A percentile compares a stretch with the other conserved stretches of the same genome.
These are phyloP conservation scores for Pyrenophora teres DNA, from an alignment of 2,329 filamentous ascomycete genomes.

Conservation along the genomic window DNA sequence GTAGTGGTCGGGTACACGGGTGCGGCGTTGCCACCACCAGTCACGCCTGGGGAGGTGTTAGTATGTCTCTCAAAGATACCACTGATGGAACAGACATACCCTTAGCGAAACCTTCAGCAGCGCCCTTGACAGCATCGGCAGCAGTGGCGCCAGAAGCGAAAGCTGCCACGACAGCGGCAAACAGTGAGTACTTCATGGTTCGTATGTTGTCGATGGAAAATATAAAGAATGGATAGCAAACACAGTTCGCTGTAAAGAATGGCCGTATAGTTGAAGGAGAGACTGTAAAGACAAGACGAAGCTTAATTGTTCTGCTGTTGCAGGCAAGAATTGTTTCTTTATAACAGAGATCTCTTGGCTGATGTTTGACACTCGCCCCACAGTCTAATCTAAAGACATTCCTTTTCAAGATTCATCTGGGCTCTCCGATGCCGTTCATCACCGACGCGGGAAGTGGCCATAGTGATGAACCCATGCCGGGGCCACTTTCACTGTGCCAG, in stretches of 20 bases:
- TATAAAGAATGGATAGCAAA: constrained; percentile 29
- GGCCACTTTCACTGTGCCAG: neutral
- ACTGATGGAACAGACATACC: constrained; percentile 7
- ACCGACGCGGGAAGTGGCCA: constrained; percentile 1
- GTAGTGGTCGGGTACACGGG: constrained; percentile 31
- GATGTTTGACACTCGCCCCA: constrained; percentile 12
- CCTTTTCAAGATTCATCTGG: neutral
- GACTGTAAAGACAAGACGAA: constrained; percentile 19
- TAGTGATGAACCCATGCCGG: neutral
- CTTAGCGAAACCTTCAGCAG: constrained; percentile 36
- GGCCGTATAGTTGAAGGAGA: neutral
- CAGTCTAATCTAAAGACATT: constrained; percentile 14
- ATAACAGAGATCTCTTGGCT: constrained; percentile 15
- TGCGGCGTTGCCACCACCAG: constrained; percentile 28
- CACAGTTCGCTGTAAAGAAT: constrained; percentile 23
- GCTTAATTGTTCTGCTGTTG: neutral
- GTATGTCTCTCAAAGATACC: neutral
- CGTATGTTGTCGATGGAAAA: constrained; percentile 1
- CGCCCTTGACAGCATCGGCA: constrained; percentile 31
- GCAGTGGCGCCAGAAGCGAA: constrained; percentile 25
- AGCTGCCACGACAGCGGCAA: constrained; percentile 22
- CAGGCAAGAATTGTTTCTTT: constrained; percentile 10
- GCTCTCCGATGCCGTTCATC: constrained; percentile 1
- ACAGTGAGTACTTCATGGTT: constrained; percentile 28
- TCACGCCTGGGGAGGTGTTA: constrained; percentile 18